These are phyloP conservation scores for Ilyonectria mors-panacis DNA, from an alignment of 2,329 filamentous ascomycete genomes.

Conservation along the genomic window DNA sequence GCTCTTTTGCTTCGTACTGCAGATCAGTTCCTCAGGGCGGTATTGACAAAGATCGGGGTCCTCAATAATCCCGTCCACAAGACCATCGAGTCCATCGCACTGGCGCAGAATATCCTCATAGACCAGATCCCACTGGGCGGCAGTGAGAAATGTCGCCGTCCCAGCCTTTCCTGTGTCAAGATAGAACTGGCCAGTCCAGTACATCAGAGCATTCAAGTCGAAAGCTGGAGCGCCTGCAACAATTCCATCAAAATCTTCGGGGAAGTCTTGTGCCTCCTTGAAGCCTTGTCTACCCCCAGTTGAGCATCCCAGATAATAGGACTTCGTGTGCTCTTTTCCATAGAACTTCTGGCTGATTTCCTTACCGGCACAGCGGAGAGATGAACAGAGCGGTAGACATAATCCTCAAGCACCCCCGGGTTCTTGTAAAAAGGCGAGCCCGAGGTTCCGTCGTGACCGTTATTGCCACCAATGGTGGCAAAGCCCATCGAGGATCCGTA, in stretches of 20 bases:
- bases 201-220: slow-evolving; percentile 62
- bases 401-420: slow-evolving; percentile 55
- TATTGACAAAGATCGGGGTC: slow-evolving; percentile 61
- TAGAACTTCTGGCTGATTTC: slow-evolving; percentile 65
- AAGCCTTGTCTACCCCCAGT: slow-evolving; percentile 72
- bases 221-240: slow-evolving; percentile 63
- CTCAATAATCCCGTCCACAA: slow-evolving; percentile 64
- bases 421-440: slow-evolving; percentile 52
- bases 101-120: slow-evolving; percentile 60
- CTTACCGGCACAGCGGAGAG: slow-evolving; percentile 64
- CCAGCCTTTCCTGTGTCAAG: not conserved
- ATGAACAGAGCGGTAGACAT: slow-evolving; percentile 57
- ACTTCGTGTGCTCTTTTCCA: slow-evolving; percentile 54
- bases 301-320: slow-evolving; percentile 72
- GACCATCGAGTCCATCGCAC: slow-evolving; percentile 65
- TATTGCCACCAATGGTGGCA: slow-evolving; percentile 64
- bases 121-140: slow-evolving; percentile 57
- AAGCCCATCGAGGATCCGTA: slow-evolving; percentile 62
- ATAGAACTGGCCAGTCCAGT: slow-evolving; percentile 30
- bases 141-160: slow-evolving; percentile 40
- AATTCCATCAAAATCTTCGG: slow-evolving; percentile 68
- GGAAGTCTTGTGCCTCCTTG: slow-evolving; percentile 66
- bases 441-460: slow-evolving; percentile 63
- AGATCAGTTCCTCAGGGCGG: slow-evolving; percentile 57
- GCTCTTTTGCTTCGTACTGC: slow-evolving; percentile 32